Evolutionary conservation across 1,284 basidiomycete species (phyloP).

Genomic region (Ustilago loliicola): DNA sequence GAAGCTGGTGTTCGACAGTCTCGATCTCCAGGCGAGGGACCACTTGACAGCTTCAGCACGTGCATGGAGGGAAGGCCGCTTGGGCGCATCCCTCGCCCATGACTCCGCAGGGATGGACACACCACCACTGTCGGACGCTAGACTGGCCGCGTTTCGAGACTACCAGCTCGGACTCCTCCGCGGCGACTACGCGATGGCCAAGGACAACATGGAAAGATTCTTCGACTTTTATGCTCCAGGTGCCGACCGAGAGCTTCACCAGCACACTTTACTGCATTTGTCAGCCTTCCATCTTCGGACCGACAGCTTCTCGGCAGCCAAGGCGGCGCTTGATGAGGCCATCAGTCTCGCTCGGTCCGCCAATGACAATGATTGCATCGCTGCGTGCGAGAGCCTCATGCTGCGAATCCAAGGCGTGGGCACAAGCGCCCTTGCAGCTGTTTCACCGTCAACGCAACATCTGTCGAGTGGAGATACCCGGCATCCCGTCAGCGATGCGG

Average conservation of each 20-base stretch:
- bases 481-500: slow-evolving; percentile 20
- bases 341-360: slow-evolving; percentile 50
- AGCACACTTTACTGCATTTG: slow-evolving; percentile 48
- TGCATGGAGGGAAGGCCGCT: slow-evolving; percentile 31
- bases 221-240: slow-evolving; percentile 55
- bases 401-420: slow-evolving; percentile 34
- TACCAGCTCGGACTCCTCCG: slow-evolving; percentile 46
- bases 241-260: slow-evolving; percentile 54
- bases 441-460: neutral
- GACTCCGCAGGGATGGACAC: neutral
- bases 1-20: slow-evolving; percentile 50
- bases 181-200: slow-evolving; percentile 44
- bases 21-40: slow-evolving; percentile 44
- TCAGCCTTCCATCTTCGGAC: slow-evolving; percentile 44
- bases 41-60: slow-evolving; percentile 28
- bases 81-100: neutral
- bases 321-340: slow-evolving; percentile 46
- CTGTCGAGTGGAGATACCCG: neutral
- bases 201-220: slow-evolving; percentile 53
- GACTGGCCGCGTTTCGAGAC: slow-evolving; percentile 34
- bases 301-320: slow-evolving; percentile 41
- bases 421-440: slow-evolving; percentile 27
- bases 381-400: slow-evolving; percentile 50
- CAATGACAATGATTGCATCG: slow-evolving; percentile 49
- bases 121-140: slow-evolving; percentile 16